Evolutionary conservation across 768 basidiomycete species (phyloP).

Genomic region (Suillus clintonianus): DNA sequence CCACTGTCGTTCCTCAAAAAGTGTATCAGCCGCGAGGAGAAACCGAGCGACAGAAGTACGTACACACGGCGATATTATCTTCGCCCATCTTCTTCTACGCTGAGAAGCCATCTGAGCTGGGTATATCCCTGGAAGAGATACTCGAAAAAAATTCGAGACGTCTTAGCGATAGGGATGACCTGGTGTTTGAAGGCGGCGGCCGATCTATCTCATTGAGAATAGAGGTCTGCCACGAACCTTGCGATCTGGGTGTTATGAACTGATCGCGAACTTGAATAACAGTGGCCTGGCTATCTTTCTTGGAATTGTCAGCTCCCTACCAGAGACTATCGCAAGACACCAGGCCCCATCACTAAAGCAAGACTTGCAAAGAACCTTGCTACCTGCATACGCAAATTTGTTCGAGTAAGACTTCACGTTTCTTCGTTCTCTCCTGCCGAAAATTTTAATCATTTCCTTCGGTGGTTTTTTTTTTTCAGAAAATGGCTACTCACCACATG

Average conservation of each 20-base stretch:
- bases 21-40: constrained; percentile 73
- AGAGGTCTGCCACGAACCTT: constrained; percentile 46
- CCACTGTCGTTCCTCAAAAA: constrained; percentile 59
- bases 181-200: constrained; percentile 65
- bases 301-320: constrained; percentile 77
- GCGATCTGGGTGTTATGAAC: not conserved
- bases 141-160: constrained; percentile 55
- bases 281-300: constrained; percentile 80
- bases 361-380: constrained; percentile 73
- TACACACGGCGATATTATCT: constrained; percentile 64
- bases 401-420: constrained; percentile 42
- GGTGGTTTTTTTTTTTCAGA: constrained; percentile 35
- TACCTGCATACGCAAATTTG: constrained; percentile 66
- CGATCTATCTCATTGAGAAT: constrained; percentile 75
- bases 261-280: constrained; percentile 8
- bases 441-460: not conserved
- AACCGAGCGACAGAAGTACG: constrained; percentile 70
- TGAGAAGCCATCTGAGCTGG: constrained; percentile 53
- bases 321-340: constrained; percentile 71
- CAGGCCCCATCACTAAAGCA: constrained; percentile 68
- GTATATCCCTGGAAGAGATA: constrained; percentile 62
- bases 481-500: constrained; percentile 46
- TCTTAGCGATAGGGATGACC: constrained; percentile 55
- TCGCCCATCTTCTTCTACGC: constrained; percentile 62
- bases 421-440: not conserved